Base-by-base conservation (phyloP, 2,329 filamentous ascomycete species). In the Pestalotiopsis fici region DNA sequence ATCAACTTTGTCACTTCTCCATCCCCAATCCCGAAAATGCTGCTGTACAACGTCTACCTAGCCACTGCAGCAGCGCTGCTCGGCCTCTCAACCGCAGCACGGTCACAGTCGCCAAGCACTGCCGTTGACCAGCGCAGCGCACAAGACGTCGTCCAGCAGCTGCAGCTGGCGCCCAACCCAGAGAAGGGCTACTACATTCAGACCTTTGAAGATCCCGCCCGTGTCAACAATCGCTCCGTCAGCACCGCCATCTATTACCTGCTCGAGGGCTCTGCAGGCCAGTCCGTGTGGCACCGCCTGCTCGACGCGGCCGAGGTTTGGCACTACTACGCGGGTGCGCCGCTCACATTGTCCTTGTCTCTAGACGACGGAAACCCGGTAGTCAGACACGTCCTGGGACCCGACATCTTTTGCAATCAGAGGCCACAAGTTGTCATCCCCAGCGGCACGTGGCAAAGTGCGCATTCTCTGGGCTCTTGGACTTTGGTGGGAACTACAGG, bases 311-410 rank as follows among this genome's bases (percentile, higher is more conserved):
- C 74, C 55, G 84, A 87, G 72, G 76, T 86, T 9, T 87, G 85
- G 85, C 85, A 87, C 71, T 84, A 83, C 74, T 87, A 87, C 63
- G 85, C 83, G 9, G 85, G 85, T 4, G 83, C 85, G 6, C 85
- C 85, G 1, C 72, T 87, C 61, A 78, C 74, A 12, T 73, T 87
- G 11, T 83, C 79, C 2, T 74, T 86, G 0, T 83, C 83, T 1
- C 72, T 67, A 23, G 74, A 86, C 63, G 78, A 86, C 65, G 83
- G 83, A 2, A 74, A 72, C 71, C 77, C 75, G 47, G 76, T 76
- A 69, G 74, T 77, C 5, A 67, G 78, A 43, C 69, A 74, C 9
- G 71, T 79, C 28, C 77, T 86, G 13, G 85, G 84, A 0, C 75
- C 77, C 4, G 79, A 85, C 59, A 66, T 86, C n/a, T 82, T 83